Evolutionary conservation across 2,329 filamentous ascomycete species (phyloP).

Genomic region (Aspergillus tubingensis): DNA sequence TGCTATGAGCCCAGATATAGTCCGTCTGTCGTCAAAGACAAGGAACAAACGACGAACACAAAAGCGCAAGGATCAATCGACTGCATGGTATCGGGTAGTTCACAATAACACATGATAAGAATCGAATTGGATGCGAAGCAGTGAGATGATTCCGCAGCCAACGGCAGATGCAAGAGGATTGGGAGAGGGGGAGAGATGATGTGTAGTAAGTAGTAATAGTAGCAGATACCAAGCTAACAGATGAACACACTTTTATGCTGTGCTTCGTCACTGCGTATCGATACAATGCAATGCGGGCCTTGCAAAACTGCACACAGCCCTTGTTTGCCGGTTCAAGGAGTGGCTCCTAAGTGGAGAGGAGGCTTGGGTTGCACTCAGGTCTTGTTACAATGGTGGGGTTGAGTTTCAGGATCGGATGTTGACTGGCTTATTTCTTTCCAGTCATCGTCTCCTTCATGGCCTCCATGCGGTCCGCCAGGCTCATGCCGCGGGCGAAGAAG

Average conservation of each 20-base stretch:
- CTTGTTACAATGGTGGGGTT: neutral
- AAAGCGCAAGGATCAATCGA: neutral
- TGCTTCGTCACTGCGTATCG: conserved; percentile 1
- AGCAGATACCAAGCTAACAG: neutral
- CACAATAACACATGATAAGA: conserved; percentile 1
- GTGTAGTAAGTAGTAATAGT: too few relatives aligned
- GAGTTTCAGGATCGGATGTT: neutral
- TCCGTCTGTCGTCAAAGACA: neutral
- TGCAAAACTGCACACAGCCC: neutral
- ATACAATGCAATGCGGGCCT: neutral
- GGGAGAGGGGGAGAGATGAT: neutral
- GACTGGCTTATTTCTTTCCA: conserved; percentile 15
- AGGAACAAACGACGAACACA: neutral
- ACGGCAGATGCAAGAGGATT: neutral
- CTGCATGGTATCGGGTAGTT: neutral
- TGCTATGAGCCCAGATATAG: conserved; percentile 1
- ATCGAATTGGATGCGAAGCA: neutral
- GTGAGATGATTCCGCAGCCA: neutral
- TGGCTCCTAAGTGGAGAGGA: neutral
- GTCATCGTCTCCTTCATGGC: conserved; percentile 30
- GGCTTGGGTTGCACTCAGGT: neutral
- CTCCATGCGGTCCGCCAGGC: conserved; percentile 38
- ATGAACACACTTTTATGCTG: neutral
- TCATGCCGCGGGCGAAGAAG: conserved; percentile 38
- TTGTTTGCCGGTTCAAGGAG: neutral